Base-by-base conservation (phyloP, 2,329 filamentous ascomycete genomes). In the Amphichorda felina region DNA sequence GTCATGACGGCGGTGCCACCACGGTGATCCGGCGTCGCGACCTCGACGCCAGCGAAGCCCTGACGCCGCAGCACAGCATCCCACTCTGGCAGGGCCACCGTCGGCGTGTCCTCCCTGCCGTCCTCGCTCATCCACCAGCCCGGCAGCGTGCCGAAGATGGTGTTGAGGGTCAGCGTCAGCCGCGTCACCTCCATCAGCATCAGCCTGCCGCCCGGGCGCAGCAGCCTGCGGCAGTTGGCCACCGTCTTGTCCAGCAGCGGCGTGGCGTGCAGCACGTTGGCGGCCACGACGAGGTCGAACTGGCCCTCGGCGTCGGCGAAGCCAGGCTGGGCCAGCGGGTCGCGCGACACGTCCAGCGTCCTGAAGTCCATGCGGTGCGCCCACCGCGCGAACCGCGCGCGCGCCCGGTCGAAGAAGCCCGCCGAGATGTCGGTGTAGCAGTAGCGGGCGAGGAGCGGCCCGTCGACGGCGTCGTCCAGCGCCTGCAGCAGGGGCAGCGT, bases 401-500 rank as follows among this genome's bases (percentile, higher is more conserved):
- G 21, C 6, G 21, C 21, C 2, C 48, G 43, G 8, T 57, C 50
- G 33, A 68, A 65, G 45, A 63, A 63, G 4, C 52, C 55, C 3
- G 56, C 35, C 1, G 59, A 59, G 10, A 66, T 57, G 36, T 69
- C 64, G 0, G 66, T 68, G 44, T 55, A 69, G 3, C 54, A 57
- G 38, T 66, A 70, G 4, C 8, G 25, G 3, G 55, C 58, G 38
- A 66, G 69, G n/a, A n/a, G 14, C n/a, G 35, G 25, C 10, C 17
- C 18, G n/a, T 27, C 15, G 11, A 25, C 31, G 14, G 17, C 3
- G 31, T 18, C 31, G 2, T 45, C 45, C 15, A 66, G 41, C 8
- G 42, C 38, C 5, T 49, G 40, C 5, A 68, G 41, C 3, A 67
- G 45, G 2, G 37, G 35, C 11, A 50, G 40, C 0, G 57, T 57